phyloP scores from a whole-genome alignment of 2,329 filamentous ascomycete genomes.

The Colletotrichum somersetense region DNA sequence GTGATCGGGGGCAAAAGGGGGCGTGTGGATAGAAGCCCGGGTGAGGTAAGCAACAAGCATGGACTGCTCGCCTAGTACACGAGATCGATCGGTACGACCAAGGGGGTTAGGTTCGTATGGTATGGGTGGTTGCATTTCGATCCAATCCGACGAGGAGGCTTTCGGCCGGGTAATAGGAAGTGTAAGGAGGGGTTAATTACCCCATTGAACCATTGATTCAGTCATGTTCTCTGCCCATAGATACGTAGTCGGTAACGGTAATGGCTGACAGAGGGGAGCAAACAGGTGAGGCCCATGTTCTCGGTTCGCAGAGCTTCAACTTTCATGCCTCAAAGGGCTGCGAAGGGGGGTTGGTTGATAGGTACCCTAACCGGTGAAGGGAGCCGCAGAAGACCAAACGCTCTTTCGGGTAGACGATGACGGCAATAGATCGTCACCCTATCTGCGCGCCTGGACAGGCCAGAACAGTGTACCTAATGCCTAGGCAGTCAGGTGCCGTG shows the following conservation, averaged over 20 bases:
- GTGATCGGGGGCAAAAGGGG: slow-evolving; percentile 38
- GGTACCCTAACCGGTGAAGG: not conserved
- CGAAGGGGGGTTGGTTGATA: not conserved
- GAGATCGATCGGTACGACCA: too few species aligned
- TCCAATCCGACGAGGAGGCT: slow-evolving; percentile 16
- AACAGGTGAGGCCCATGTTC: slow-evolving; percentile 16
- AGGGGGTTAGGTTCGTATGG: not conserved
- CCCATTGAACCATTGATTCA: slow-evolving; percentile 12
- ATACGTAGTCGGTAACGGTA: too few species aligned
- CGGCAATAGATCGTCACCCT: slow-evolving; percentile 16
- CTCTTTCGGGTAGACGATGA: slow-evolving; percentile 19
- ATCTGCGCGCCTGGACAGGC: not conserved
- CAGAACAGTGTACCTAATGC: not conserved
- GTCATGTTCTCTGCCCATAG: not conserved
- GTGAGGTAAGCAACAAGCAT: not conserved
- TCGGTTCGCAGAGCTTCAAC: slow-evolving; percentile 10
- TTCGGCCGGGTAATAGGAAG: not conserved
- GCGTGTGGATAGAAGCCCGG: slow-evolving; percentile 19
- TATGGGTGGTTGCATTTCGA: not conserved
- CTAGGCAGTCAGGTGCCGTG: not conserved
- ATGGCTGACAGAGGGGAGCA: not conserved
- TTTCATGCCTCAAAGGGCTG: not conserved
- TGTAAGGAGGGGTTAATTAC: slow-evolving; percentile 15
- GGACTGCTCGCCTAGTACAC: too few species aligned
- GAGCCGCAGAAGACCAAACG: not conserved